Percentiles rank a stretch among this genome's conserved stretches.
phyloP scores from a whole-genome alignment of 108 stramenopile species.

The Seminavis robusta region DNA sequence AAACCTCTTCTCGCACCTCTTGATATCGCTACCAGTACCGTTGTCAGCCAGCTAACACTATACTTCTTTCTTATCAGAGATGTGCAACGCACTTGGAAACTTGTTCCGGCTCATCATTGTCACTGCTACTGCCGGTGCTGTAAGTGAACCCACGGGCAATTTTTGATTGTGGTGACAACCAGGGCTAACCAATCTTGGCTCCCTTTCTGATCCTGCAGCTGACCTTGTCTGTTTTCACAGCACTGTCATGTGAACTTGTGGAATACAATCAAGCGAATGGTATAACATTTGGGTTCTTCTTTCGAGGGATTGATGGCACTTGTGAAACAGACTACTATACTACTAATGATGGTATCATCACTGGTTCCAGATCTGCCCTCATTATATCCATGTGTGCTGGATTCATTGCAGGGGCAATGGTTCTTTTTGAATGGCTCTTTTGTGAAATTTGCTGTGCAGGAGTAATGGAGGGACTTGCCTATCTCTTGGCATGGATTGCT shows the following conservation, averaged over 20 bases:
- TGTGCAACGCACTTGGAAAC: conserved; percentile 30
- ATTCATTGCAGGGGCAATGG: conserved; percentile 5
- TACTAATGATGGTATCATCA: background rate
- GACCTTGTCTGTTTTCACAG: conserved; percentile 12
- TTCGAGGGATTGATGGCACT: background rate
- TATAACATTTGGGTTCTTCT: conserved; percentile 14
- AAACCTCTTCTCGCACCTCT: too few species aligned
- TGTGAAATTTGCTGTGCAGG: conserved; percentile 29
- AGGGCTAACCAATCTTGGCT: background rate
- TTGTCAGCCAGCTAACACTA: too few species aligned
- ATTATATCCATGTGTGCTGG: conserved; percentile 10
- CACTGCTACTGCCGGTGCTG: conserved; percentile 12
- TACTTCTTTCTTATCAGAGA: background rate
- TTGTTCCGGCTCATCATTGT: conserved; percentile 22
- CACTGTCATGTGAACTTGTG: conserved; percentile 16
- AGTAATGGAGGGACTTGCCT: conserved; percentile 13
- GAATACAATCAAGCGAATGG: background rate
- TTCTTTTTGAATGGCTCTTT: conserved; percentile 19
- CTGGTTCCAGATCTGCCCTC: conserved; percentile 12
- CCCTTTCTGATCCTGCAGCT: conserved; percentile 1
- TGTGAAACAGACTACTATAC: conserved; percentile 4
- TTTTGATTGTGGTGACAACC: too few species aligned
- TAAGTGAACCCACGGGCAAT: conserved; percentile 5
- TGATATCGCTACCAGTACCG: too few species aligned
- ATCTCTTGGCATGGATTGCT: conserved; percentile 13